Conservation (phyloP, 495 filamentous ascomycete genomes). For the Hypoxylon lienhwacheense region DNA sequence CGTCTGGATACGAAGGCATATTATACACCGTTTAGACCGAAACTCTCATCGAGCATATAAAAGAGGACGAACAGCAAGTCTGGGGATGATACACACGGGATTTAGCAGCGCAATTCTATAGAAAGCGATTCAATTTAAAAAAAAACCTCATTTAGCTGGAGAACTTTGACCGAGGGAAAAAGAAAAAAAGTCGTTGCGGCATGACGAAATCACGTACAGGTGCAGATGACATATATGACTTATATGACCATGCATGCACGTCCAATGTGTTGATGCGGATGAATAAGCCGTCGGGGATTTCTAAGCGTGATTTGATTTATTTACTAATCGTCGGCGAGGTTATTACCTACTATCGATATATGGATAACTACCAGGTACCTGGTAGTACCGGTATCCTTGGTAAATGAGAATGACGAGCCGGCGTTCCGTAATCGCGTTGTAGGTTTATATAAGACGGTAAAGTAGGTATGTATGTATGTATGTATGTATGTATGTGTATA, state of each 20-base stretch:
- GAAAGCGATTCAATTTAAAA: conserved; percentile 23
- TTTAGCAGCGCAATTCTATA: conserved; percentile 14
- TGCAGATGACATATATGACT: not conserved
- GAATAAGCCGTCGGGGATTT: conserved; percentile 30
- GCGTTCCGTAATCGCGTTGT: too few relatives aligned
- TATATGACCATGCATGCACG: not conserved
- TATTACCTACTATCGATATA: too few relatives aligned
- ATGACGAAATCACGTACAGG: too few relatives aligned
- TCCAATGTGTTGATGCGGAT: conserved; percentile 9
- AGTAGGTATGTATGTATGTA: too few relatives aligned
- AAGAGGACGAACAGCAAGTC: conserved; percentile 8
- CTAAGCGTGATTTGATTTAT: conserved; percentile 15
- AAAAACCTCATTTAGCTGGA: conserved; percentile 20
- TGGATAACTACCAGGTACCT: too few relatives aligned
- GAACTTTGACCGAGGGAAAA: not conserved
- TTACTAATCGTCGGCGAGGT: conserved; percentile 9
- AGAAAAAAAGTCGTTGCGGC: too few relatives aligned
- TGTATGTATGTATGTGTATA: too few relatives aligned
- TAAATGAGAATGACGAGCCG: too few relatives aligned
- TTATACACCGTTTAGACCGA: conserved; percentile 19
- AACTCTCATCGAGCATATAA: conserved; percentile 33
- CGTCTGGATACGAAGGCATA: conserved; percentile 19
- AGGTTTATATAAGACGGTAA: too few relatives aligned
- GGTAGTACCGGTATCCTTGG: too few relatives aligned
- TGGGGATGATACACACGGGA: conserved; percentile 28